Conservation (phyloP, 148 eudicot species). For the Vaccinium myrtillus region DNA sequence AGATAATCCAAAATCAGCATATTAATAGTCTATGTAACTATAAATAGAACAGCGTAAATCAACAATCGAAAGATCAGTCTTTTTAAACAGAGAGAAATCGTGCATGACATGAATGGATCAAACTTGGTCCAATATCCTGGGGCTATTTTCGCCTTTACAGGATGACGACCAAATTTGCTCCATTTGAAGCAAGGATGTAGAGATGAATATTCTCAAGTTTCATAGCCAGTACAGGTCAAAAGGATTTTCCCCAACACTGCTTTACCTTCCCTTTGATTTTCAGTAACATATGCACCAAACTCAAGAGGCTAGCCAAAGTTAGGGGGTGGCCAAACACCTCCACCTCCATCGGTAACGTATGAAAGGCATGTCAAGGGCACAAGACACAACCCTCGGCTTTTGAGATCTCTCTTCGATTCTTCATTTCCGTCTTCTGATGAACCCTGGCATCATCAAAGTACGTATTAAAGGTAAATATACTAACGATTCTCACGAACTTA, state of each 20-base stretch:
- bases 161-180: conserved; percentile 39
- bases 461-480: not conserved
- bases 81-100: not conserved
- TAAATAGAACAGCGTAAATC: conserved; percentile 7
- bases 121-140: conserved; percentile 31
- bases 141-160: conserved; percentile 12
- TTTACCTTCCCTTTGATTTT: not conserved
- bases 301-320: conserved; percentile 9
- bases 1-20: not conserved
- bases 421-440: conserved; percentile 33
- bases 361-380: conserved; percentile 77
- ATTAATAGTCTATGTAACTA: not conserved
- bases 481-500: not conserved
- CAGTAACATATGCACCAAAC: not conserved
- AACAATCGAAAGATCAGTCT: not conserved
- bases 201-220: not conserved
- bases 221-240: not conserved
- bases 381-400: conserved; percentile 76
- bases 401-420: conserved; percentile 41
- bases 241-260: not conserved
- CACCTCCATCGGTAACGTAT: conserved; percentile 58
- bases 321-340: conserved; percentile 27
- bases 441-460: conserved; percentile 18
- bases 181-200: not conserved
- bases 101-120: conserved; percentile 25